Percentiles rank a stretch among this genome's conserved stretches.
Evolutionary conservation across 495 filamentous ascomycete species (phyloP).

Genomic region (Penicillium riverlandense): DNA sequence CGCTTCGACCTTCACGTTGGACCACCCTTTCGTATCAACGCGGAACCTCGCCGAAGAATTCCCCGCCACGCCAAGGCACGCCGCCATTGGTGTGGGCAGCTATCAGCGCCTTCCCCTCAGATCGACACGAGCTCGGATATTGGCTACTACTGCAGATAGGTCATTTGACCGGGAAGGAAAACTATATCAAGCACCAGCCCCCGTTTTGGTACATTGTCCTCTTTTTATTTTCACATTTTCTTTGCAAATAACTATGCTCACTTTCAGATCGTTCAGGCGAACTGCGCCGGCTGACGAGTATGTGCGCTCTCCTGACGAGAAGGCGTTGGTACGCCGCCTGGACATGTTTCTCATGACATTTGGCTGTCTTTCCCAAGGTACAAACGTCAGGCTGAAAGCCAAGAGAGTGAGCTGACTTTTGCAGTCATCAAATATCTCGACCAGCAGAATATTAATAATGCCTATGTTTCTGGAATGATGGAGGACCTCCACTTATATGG

Average conservation of each 20-base stretch:
- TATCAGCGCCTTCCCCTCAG: slow-evolving; percentile 1
- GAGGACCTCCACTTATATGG: slow-evolving; percentile 34
- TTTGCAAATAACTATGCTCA: slow-evolving; percentile 1
- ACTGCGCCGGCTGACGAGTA: slow-evolving; percentile 1
- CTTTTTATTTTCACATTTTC: too few relatives aligned
- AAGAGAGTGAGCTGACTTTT: neutral
- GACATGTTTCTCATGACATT: slow-evolving; percentile 24
- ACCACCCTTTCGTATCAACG: too few relatives aligned
- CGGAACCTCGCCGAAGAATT: slow-evolving; percentile 4
- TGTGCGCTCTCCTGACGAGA: slow-evolving; percentile 19
- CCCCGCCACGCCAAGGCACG: neutral
- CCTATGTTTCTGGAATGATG: slow-evolving; percentile 38
- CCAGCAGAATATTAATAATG: slow-evolving; percentile 48
- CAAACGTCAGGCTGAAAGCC: neutral
- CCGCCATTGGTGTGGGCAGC: slow-evolving; percentile 7
- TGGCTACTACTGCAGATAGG: neutral
- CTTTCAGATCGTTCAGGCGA: slow-evolving; percentile 11
- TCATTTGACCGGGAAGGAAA: too few relatives aligned
- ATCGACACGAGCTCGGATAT: slow-evolving; percentile 2
- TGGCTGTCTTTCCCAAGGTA: slow-evolving; percentile 26
- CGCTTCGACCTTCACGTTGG: too few relatives aligned
- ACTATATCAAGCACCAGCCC: too few relatives aligned
- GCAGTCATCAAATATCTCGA: slow-evolving; percentile 48
- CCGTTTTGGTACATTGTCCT: too few relatives aligned
- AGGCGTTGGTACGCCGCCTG: slow-evolving; percentile 23